Percentiles rank a stretch among this genome's conserved stretches.
Conservation (phyloP, 164 flowering plant species). For the Taxillus chinensis region DNA sequence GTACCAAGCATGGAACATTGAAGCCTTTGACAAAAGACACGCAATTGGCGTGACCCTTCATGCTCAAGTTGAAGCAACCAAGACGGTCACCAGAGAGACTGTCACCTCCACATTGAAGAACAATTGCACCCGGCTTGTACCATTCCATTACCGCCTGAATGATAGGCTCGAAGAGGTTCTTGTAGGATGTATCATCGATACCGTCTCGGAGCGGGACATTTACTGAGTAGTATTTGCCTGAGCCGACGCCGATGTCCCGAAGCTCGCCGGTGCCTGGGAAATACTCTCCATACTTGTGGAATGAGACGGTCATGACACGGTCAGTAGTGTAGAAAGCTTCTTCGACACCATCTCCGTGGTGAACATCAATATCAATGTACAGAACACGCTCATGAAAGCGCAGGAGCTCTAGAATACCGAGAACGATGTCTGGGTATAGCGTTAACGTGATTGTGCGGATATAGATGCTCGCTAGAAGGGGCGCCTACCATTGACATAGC, state of each 20-base stretch:
- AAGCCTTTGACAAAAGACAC: slow-evolving; percentile 72
- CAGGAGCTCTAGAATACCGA: slow-evolving; percentile 1
- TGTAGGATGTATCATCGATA: slow-evolving; percentile 52
- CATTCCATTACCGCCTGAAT: slow-evolving; percentile 70
- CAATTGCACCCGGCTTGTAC: slow-evolving; percentile 66
- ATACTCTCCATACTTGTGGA: slow-evolving; percentile 58
- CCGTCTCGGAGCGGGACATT: slow-evolving; percentile 54
- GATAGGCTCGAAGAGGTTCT: slow-evolving; percentile 47
- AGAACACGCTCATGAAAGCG: slow-evolving; percentile 27
- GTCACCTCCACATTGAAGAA: slow-evolving; percentile 75
- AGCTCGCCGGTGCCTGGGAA: slow-evolving; percentile 57
- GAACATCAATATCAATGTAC: slow-evolving; percentile 54
- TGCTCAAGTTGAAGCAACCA: slow-evolving; percentile 75
- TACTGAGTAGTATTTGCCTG: slow-evolving; percentile 48
- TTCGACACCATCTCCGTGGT: slow-evolving; percentile 63
- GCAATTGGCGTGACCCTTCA: slow-evolving; percentile 75
- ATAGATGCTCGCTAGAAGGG: too few species aligned
- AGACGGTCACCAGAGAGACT: slow-evolving; percentile 66
- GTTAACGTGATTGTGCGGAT: too few species aligned
- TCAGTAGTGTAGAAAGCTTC: slow-evolving; percentile 59
- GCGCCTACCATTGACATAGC: slow-evolving; percentile 60
- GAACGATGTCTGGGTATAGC: too few species aligned
- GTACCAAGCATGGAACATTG: slow-evolving; percentile 60
- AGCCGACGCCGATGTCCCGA: slow-evolving; percentile 36
- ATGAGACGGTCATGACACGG: slow-evolving; percentile 62